Evolutionary conservation across 805 yeast species (phyloP).

Genomic region (Myxozyma monticola): DNA sequence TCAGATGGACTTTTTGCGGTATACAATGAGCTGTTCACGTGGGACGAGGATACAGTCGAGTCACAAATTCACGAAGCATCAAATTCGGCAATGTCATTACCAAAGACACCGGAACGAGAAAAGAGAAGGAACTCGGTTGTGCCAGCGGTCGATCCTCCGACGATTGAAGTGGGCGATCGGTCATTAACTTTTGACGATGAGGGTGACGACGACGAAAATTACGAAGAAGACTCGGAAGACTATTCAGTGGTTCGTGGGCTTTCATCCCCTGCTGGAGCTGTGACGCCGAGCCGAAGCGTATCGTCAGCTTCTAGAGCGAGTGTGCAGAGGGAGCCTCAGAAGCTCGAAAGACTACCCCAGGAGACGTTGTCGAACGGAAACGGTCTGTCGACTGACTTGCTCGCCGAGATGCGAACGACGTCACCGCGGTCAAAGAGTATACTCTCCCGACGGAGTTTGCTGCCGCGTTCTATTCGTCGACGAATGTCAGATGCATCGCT

Average conservation of each 20-base stretch:
- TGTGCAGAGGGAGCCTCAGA: neutral
- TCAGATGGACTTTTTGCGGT: conserved; percentile 25
- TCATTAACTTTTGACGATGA: neutral
- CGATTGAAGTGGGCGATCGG: conserved; percentile 15
- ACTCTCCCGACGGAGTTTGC: conserved; percentile 15
- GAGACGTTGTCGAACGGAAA: conserved; percentile 10
- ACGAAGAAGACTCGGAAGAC: conserved; percentile 1
- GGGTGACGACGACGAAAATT: conserved; percentile 1
- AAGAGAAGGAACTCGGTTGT: conserved; percentile 17
- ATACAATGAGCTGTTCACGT: conserved; percentile 28
- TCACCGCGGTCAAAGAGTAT: conserved; percentile 12
- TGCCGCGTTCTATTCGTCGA: conserved; percentile 20
- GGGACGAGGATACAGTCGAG: conserved; percentile 31
- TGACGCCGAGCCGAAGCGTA: neutral
- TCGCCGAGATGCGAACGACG: conserved; percentile 12
- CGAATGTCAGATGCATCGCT: conserved; percentile 25
- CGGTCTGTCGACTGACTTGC: conserved; percentile 16
- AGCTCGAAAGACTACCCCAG: conserved; percentile 19
- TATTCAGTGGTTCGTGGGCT: neutral
- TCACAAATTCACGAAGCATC: conserved; percentile 31
- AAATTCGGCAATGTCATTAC: conserved; percentile 20
- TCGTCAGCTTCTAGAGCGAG: neutral
- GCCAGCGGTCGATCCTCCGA: conserved; percentile 22
- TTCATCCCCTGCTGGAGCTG: neutral
- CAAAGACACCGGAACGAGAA: conserved; percentile 12